These are phyloP conservation scores for Hemileccinum rubropunctum DNA, from an alignment of 768 basidiomycete genomes.

Conservation along the genomic window DNA sequence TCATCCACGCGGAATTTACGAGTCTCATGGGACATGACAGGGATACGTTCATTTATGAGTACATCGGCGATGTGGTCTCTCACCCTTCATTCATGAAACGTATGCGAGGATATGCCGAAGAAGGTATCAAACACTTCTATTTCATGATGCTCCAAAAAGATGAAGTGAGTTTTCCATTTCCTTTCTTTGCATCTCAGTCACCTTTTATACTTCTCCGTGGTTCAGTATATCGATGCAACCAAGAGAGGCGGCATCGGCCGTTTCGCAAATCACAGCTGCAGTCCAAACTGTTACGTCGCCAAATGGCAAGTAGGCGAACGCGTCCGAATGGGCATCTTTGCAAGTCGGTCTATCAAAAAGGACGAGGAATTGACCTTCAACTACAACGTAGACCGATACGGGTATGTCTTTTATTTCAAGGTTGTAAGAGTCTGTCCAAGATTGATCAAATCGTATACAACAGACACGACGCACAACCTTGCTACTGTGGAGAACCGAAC, in stretches of 20 bases:
- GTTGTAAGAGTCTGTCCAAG: neutral
- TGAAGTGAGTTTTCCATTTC: constrained; percentile 58
- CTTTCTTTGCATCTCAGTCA: neutral
- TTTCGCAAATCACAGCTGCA: constrained; percentile 97
- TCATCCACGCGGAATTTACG: neutral
- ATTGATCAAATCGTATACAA: neutral
- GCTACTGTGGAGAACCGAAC: constrained; percentile 93
- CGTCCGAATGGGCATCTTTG: constrained; percentile 97
- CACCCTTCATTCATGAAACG: constrained; percentile 85
- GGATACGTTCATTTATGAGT: constrained; percentile 94
- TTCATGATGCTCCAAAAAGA: constrained; percentile 99
- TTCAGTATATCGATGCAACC: constrained; percentile 94
- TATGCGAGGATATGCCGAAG: constrained; percentile 90
- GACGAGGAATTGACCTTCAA: constrained; percentile 96
- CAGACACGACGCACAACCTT: constrained; percentile 91
- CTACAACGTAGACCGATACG: constrained; percentile 99
- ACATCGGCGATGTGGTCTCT: constrained; percentile 94
- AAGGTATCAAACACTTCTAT: constrained; percentile 96
- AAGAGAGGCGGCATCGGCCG: constrained; percentile 95
- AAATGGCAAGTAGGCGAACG: constrained; percentile 93
- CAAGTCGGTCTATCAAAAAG: constrained; percentile 72
- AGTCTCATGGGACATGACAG: constrained; percentile 39
- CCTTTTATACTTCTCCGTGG: neutral
- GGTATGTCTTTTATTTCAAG: constrained; percentile 50
- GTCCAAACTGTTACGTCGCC: constrained; percentile 95